Evolutionary conservation across 768 basidiomycete genomes (phyloP), one percentile per base, ranked within the genome.

Genomic region (Pholiota molesta): DNA sequence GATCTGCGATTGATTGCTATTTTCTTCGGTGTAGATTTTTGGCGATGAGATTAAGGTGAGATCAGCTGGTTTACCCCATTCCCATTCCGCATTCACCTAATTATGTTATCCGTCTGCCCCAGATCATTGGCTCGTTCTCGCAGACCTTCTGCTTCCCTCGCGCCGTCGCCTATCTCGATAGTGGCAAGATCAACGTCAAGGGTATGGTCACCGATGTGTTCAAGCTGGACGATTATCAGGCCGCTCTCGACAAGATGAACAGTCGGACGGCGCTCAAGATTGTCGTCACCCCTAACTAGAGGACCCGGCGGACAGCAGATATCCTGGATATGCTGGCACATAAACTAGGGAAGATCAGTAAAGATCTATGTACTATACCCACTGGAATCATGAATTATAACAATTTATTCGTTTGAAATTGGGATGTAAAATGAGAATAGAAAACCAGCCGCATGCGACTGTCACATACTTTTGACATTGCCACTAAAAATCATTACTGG

Each of bases 101-200:
- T 35, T 63, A 68, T 40, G 62, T 73, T 16, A 52, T 67, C 68
- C 75, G 8, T 61, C 37, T n/a, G 13, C 39, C 31, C 42, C 39
- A 92, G 90, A 94, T 95, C 67, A 92, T 95, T 62, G 93, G 94
- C 13, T 95, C 94, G 0, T 95, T 95, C 79, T 90, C 94, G 9
- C 94, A 95, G 66, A 88, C 88, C 0, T 88, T 80, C 76, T 95
- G 94, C 75, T 95, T 97, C 88, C 92, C 94, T 47, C 88, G 94
- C 5, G 93, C 94, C 2, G 86, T 97, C 37, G 91, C 88, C 13
- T 95, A 95, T 73, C 86, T 97, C 19, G 94, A 97, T 68, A 86
- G 86, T 65, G 91, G 92, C 7, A 95, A 94, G 77, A 80, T 95
- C 68, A 89, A 81, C 58, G 84, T 90, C 23, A 88, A 89, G 72